Evolutionary conservation across 192 early-diverging fungal species (phyloP), one percentile per base, ranked within the genome.

Genomic region (Entophlyctis helioformis): DNA sequence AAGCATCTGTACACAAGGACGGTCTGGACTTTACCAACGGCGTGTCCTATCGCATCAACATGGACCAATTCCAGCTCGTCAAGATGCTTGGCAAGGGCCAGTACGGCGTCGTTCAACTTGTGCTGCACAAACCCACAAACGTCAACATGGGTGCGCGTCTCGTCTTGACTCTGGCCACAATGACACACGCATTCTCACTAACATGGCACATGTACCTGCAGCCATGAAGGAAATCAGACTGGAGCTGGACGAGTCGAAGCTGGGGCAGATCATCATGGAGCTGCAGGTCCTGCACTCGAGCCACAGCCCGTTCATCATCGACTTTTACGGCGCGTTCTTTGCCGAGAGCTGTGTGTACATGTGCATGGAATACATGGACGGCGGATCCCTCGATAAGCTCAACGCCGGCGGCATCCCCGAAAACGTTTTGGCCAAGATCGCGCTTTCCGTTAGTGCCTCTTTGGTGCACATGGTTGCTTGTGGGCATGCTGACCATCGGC

Each of bases 351-450:
- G 87, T 60, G 92, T 96, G 8, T 96, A 93, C 59, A 90, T 90
- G 54, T 90, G 85, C 56, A 96, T 96, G 89, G 93, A 96, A 62
- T 96, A 77, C 56, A 96, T 96, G 93, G 93, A 96, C 53, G 87
- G 78, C 36, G 92, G 91, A 34, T 93, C 88, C n/a, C 54, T 95
- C 32, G 88, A 93, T 53, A 78, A 79, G 16, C 60, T 95, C 27
- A 90, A 91, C 46, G 67, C 76, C 13, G 69, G 71, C 22, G 89
- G 87, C 21, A 73, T 88, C 2, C 84, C 84, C 15, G 91, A 95
- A 62, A 69, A 72, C 44, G 72, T 91, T 19, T 56, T 96, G 46
- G 77, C 75, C 6, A 67, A 68, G 37, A 88, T 92, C 38, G 72
- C 86, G 2, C 61, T 71, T 26, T 76, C 86, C 36, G 83, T 87